phyloP scores from a whole-genome alignment of 371 early-diverging fungal species.

The Lichtheimia ornata region DNA sequence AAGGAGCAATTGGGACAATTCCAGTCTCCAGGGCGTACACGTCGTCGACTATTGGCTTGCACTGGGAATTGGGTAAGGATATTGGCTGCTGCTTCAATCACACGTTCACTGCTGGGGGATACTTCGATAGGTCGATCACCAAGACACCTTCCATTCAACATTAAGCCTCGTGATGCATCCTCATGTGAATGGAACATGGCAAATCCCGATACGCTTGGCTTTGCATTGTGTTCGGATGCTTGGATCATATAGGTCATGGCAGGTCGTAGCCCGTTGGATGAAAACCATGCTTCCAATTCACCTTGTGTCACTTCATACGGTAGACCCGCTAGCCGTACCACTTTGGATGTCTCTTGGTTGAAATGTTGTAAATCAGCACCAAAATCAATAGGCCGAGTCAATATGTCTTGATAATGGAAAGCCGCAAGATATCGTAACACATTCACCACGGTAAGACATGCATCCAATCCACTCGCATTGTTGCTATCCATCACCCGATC shows the following conservation, averaged over 20 bases:
- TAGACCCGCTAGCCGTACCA: constrained; percentile 64
- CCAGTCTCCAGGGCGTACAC: constrained; percentile 77
- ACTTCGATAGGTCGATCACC: constrained; percentile 71
- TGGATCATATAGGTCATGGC: constrained; percentile 60
- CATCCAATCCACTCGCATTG: constrained; percentile 59
- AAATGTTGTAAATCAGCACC: constrained; percentile 68
- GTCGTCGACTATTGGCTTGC: constrained; percentile 42
- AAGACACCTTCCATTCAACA: constrained; percentile 69
- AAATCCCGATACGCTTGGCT: constrained; percentile 66
- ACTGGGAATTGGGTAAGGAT: constrained; percentile 61
- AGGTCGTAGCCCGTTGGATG: constrained; percentile 58
- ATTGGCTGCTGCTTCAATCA: constrained; percentile 58
- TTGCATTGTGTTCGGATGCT: constrained; percentile 41
- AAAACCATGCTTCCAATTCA: constrained; percentile 70
- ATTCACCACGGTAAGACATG: constrained; percentile 62
- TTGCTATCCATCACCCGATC: constrained; percentile 35
- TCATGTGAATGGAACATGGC: constrained; percentile 56
- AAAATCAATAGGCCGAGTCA: constrained; percentile 69
- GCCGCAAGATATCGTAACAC: constrained; percentile 56
- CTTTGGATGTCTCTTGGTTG: constrained; percentile 64
- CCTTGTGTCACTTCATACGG: constrained; percentile 67
- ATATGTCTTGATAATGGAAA: constrained; percentile 60
- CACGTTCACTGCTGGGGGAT: constrained; percentile 59
- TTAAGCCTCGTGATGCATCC: constrained; percentile 65
- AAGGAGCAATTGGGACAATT: constrained; percentile 74